These are phyloP conservation scores for Rosa chinensis DNA, from an alignment of 306 rosid species.

Conservation along the genomic window DNA sequence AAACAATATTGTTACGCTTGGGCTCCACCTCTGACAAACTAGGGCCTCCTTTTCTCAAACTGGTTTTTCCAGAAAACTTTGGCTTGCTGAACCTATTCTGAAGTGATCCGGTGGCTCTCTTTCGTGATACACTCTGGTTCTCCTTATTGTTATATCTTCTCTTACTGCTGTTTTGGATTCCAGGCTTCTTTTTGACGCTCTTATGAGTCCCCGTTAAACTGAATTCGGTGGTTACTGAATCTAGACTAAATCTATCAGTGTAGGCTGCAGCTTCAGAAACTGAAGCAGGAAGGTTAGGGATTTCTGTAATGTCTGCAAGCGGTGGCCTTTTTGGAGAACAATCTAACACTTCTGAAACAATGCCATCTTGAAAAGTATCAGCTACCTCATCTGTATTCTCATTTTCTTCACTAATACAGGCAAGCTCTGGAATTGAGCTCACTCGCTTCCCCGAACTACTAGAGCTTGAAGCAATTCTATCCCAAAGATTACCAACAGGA, in stretches of 20 bases:
- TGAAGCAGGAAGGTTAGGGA: conserved; percentile 40
- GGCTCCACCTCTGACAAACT: conserved; percentile 45
- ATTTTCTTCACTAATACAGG: conserved; percentile 82
- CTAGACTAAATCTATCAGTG: conserved; percentile 46
- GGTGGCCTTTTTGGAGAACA: conserved; percentile 50
- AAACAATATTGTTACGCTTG: conserved; percentile 58
- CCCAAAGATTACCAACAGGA: conserved; percentile 76
- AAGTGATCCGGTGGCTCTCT: conserved; percentile 49
- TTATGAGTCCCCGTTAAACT: conserved; percentile 48
- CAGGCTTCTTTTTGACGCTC: conserved; percentile 46
- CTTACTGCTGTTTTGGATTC: conserved; percentile 38
- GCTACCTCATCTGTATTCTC: conserved; percentile 70
- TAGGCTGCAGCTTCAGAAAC: conserved; percentile 46
- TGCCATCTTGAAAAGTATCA: conserved; percentile 39
- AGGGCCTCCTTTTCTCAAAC: conserved; percentile 45
- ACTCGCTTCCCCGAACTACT: conserved; percentile 70
- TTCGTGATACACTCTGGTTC: conserved; percentile 42
- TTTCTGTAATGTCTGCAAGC: conserved; percentile 53
- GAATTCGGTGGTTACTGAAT: conserved; percentile 48
- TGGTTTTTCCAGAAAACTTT: conserved; percentile 57
- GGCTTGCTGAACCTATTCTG: conserved; percentile 46
- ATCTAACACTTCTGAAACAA: conserved; percentile 23
- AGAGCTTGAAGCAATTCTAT: conserved; percentile 46
- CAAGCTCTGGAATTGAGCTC: conserved; percentile 74
- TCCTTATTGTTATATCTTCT: conserved; percentile 50